phyloP scores from a whole-genome alignment of 257 asterid genomes.

The Hygrophila difformis region DNA sequence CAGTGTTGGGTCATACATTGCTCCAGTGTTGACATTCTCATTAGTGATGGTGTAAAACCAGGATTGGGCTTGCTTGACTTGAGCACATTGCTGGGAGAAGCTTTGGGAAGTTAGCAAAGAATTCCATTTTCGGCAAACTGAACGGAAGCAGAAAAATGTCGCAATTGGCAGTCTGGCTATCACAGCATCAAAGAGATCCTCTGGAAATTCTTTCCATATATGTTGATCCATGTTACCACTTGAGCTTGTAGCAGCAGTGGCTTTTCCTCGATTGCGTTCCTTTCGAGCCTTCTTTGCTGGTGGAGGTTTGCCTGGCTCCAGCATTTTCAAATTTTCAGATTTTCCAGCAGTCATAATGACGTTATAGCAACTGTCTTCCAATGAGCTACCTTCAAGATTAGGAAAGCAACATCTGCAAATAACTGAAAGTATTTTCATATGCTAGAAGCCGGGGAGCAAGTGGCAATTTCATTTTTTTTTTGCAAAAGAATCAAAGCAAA shows the following conservation, averaged over 20 bases:
- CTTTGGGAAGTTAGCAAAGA: conserved; percentile 67
- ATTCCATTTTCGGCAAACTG: conserved; percentile 83
- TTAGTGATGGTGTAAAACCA: conserved; percentile 94
- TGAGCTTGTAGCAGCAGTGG: conserved; percentile 26
- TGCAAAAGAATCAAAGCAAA: too few species aligned
- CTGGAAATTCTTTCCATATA: conserved; percentile 93
- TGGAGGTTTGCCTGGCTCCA: conserved; percentile 83
- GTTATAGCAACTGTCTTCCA: conserved; percentile 46
- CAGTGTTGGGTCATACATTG: conserved; percentile 67
- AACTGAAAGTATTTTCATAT: conserved; percentile 20
- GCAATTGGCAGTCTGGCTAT: conserved; percentile 80
- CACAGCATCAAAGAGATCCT: conserved; percentile 86
- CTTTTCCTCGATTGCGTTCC: conserved; percentile 46
- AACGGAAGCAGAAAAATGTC: conserved; percentile 67
- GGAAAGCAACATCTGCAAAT: conserved; percentile 55
- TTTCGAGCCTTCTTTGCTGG: conserved; percentile 65
- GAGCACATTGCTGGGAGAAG: conserved; percentile 64
- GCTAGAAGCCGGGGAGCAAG: conserved; percentile 8
- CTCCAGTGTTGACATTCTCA: conserved; percentile 67
- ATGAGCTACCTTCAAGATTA: conserved; percentile 42
- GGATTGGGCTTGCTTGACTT: conserved; percentile 44
- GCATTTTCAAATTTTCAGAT: conserved; percentile 70
- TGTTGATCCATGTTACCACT: conserved; percentile 48
- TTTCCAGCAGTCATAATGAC: conserved; percentile 70
- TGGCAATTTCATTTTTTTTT: neutral